Conservation (phyloP, 2,329 filamentous ascomycete genomes). For the Fusarium sp. region DNA sequence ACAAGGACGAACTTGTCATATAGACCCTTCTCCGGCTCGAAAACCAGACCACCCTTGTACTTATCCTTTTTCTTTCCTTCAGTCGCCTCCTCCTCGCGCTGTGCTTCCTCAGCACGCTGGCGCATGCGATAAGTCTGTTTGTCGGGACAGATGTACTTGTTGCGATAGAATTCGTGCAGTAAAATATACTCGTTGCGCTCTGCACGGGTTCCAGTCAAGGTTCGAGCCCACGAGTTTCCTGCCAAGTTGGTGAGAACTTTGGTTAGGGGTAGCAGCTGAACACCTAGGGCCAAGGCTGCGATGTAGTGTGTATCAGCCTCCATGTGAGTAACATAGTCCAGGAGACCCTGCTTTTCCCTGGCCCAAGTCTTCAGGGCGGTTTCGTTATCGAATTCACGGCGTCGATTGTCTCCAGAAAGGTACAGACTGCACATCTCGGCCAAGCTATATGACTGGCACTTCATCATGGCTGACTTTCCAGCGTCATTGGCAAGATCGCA, state of each 20-base stretch:
- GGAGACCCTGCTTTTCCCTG: slow-evolving; percentile 82
- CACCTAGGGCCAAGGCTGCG: slow-evolving; percentile 87
- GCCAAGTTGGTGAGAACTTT: slow-evolving; percentile 97
- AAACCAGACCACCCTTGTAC: slow-evolving; percentile 98
- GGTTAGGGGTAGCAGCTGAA: slow-evolving; percentile 93
- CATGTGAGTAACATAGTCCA: slow-evolving; percentile 95
- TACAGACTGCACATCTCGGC: slow-evolving; percentile 98
- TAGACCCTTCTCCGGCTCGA: slow-evolving; percentile 96
- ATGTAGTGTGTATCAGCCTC: slow-evolving; percentile 98
- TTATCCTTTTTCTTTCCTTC: slow-evolving; percentile 98
- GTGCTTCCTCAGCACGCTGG: slow-evolving; percentile 79
- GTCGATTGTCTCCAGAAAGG: slow-evolving; percentile 78
- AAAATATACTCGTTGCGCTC: slow-evolving; percentile 99
- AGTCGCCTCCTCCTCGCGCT: slow-evolving; percentile 74
- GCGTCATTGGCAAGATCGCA: slow-evolving; percentile 97
- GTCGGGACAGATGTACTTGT: slow-evolving; percentile 98
- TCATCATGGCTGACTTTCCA: slow-evolving; percentile 96
- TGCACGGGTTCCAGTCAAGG: slow-evolving; percentile 92
- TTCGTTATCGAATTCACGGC: slow-evolving; percentile 91
- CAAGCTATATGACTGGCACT: slow-evolving; percentile 97
- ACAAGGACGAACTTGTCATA: slow-evolving; percentile 99
- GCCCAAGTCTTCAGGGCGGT: slow-evolving; percentile 88
- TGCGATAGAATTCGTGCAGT: slow-evolving; percentile 94
- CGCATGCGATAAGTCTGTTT: slow-evolving; percentile 87
- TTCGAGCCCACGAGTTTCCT: slow-evolving; percentile 98